phyloP scores from a whole-genome alignment of 1,284 basidiomycete genomes.

The Porphyrellus sp. region DNA sequence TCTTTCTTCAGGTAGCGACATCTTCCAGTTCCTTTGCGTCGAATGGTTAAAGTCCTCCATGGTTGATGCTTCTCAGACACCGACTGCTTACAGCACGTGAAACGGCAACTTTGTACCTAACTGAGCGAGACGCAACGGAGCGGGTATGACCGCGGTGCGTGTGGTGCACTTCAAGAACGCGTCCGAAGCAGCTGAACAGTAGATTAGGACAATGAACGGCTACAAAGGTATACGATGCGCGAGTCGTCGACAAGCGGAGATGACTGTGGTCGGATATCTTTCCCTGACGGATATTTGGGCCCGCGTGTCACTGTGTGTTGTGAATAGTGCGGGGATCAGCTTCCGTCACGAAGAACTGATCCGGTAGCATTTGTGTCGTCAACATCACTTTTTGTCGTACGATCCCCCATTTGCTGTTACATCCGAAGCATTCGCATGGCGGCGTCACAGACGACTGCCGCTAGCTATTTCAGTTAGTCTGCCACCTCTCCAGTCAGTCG shows the following conservation, averaged over 20 bases:
- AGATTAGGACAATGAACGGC: not conserved
- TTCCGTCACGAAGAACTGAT: not conserved
- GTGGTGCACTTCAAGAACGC: not conserved
- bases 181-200: not conserved
- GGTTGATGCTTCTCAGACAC: not conserved
- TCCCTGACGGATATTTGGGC: constrained; percentile 4
- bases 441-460: not conserved
- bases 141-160: not conserved
- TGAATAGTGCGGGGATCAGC: not conserved
- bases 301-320: not conserved
- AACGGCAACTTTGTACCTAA: not conserved
- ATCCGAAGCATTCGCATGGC: not conserved
- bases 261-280: not conserved
- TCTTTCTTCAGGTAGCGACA: not conserved
- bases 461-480: not conserved
- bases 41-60: not conserved
- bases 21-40: not conserved
- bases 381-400: not conserved
- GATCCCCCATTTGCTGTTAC: not conserved
- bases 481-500: no score
- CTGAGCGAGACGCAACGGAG: not conserved
- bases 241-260: constrained; percentile 7
- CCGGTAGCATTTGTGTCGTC: not conserved
- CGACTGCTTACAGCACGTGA: not conserved
- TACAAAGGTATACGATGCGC: not conserved